Base-by-base conservation (phyloP, 176 grass and related monocot genomes). In the Thinopyrum elongatum region DNA sequence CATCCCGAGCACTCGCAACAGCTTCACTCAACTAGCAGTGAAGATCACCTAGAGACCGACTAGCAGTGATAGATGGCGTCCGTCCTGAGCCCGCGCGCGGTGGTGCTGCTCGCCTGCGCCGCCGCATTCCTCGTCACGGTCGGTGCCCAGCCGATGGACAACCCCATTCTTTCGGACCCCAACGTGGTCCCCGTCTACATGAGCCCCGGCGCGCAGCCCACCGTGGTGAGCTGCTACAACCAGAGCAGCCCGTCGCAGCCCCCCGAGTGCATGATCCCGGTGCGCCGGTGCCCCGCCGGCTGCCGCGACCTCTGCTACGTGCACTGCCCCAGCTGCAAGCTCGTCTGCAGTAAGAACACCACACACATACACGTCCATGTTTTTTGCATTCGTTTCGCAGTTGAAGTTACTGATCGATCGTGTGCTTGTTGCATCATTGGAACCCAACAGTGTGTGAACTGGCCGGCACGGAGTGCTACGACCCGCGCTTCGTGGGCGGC, bases 401-500 rank as follows among this genome's bases (percentile, higher is more conserved):
- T 57, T 67, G 2, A 26, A 25, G 67, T 44, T 87, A 57, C 7
- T 83, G 87, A 80, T 78, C 34, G 0, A 36, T 47, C 19, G 34
- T 47, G 31, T 55, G 41, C 38, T 30, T 82, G 3, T 0, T 39
- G 42, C 8, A 53, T 7, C 8, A 53, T 2, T 53, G 49, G 49
- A 19, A 53, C 49, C 49, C 49, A 39, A 30, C 81, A 87, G 89
- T 84, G 68, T 91, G 89, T 12, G 89, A 91, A 0, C 80, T 84
- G 81, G 68, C 61, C 16, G 85, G 85, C 46, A 69, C 85, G 46
- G 85, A 66, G 69, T 91, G 89, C 85, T 36, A 91, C 80, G 89
- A 90, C 76, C 89, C 89, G 66, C 89, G 85, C 58, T 91, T 91
- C 89, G 67, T 87, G 2, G 85, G 89, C 68, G 89, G 89, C 67